A percentile compares a stretch with the other conserved stretches of the same genome.
phyloP scores from a whole-genome alignment of 129 eudicot species.

The Artemisia tridentata region DNA sequence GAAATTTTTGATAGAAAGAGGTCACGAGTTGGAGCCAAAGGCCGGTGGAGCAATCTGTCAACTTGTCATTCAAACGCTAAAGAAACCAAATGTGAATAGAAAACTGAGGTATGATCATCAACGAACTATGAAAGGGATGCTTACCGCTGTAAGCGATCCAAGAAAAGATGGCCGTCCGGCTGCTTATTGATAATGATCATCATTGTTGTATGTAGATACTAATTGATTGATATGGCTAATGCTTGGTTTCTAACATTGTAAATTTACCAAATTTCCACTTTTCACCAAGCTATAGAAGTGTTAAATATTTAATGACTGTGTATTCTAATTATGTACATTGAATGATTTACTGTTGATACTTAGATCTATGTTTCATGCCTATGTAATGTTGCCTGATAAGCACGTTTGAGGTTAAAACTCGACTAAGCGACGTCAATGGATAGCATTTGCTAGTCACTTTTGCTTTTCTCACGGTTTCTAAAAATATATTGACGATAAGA shows the following conservation, averaged over 20 bases:
- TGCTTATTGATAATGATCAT: conserved; percentile 40
- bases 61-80: conserved; percentile 59
- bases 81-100: conserved; percentile 30
- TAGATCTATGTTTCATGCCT: too few relatives aligned
- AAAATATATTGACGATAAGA: too few relatives aligned
- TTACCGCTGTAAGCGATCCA: conserved; percentile 84
- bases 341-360: too few relatives aligned
- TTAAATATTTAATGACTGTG: not conserved
- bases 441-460: too few relatives aligned
- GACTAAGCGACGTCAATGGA: too few relatives aligned
- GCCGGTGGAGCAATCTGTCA: conserved; percentile 80
- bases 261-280: not conserved
- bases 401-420: too few relatives aligned
- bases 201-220: not conserved
- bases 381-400: too few relatives aligned
- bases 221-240: conserved; percentile 1
- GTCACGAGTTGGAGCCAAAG: conserved; percentile 54
- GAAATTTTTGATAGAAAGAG: conserved; percentile 63
- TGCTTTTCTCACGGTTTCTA: too few relatives aligned
- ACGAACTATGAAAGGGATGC: conserved; percentile 45
- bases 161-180: conserved; percentile 89
- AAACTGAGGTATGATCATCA: conserved; percentile 26
- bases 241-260: not conserved
- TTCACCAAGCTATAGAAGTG: not conserved
- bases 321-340: not conserved